Conservation (phyloP, 2,329 filamentous ascomycete species). For the Fusarium albidum region DNA sequence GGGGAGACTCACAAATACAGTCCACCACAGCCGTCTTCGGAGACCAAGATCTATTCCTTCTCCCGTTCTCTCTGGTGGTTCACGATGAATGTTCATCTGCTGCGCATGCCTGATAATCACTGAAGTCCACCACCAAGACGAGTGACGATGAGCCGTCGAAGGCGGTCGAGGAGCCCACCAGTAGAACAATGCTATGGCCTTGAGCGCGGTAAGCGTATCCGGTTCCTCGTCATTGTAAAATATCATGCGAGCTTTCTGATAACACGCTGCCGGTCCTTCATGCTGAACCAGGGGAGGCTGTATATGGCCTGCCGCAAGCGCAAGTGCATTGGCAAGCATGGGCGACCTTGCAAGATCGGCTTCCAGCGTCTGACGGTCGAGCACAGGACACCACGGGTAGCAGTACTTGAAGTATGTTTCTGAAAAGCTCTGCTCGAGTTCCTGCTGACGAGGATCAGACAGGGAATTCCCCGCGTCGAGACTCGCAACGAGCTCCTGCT, state of each 20-base stretch:
- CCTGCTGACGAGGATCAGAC: conserved; percentile 28
- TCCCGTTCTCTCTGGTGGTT: conserved; percentile 37
- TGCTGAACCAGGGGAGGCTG: conserved; percentile 51
- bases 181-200: conserved; percentile 51
- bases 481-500: conserved; percentile 41
- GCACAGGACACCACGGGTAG: conserved; percentile 52
- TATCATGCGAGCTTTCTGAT: conserved; percentile 48
- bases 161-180: conserved; percentile 54
- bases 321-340: conserved; percentile 49
- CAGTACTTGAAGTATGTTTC: conserved; percentile 54
- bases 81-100: conserved; percentile 53
- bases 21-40: conserved; percentile 33
- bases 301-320: conserved; percentile 51
- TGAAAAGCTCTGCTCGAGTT: conserved; percentile 49
- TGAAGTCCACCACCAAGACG: conserved; percentile 56
- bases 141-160: conserved; percentile 48
- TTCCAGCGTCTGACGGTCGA: conserved; percentile 44
- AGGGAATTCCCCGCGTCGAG: conserved; percentile 33
- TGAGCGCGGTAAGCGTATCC: conserved; percentile 46
- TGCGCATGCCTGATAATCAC: conserved; percentile 53
- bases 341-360: conserved; percentile 45
- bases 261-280: conserved; percentile 48
- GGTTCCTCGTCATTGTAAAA: conserved; percentile 52
- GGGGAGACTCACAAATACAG: conserved; percentile 29
- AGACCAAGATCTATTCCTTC: conserved; percentile 21